Conservation (phyloP, 73 alveolate genomes). For the Symbiodinium pilosum region DNA sequence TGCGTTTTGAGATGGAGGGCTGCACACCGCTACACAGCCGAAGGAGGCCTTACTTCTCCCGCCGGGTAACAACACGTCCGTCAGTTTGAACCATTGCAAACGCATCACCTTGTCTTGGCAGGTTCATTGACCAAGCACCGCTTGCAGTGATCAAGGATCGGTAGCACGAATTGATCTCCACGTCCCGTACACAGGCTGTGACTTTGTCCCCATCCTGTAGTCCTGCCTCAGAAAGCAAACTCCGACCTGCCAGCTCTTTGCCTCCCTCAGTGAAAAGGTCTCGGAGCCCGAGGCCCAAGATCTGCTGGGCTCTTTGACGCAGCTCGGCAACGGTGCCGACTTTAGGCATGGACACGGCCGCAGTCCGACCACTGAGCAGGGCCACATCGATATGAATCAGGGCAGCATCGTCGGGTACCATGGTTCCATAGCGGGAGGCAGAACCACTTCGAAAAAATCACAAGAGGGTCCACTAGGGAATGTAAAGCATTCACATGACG, state of each 20-base stretch:
- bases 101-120: background rate
- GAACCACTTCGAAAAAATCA: background rate
- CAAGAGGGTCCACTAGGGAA: background rate
- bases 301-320: background rate
- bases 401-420: background rate
- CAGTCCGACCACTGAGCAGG: background rate
- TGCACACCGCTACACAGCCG: no score
- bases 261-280: background rate
- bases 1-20: no score
- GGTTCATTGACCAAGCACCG: constrained; percentile 5
- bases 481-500: no score
- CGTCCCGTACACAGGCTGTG: background rate
- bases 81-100: background rate
- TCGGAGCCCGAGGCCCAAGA: background rate
- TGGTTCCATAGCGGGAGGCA: background rate
- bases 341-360: background rate
- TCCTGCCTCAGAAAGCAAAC: background rate
- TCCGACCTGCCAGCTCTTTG: background rate
- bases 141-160: background rate
- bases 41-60: no score
- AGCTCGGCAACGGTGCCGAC: background rate
- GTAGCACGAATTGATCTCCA: constrained; percentile 4
- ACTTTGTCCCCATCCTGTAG: constrained; percentile 4
- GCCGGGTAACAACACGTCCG: background rate
- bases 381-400: background rate